Evolutionary conservation across 2,329 filamentous ascomycete genomes (phyloP), one percentile per base, ranked within the genome.

Genomic region (Chrysosporium keratinophilum): DNA sequence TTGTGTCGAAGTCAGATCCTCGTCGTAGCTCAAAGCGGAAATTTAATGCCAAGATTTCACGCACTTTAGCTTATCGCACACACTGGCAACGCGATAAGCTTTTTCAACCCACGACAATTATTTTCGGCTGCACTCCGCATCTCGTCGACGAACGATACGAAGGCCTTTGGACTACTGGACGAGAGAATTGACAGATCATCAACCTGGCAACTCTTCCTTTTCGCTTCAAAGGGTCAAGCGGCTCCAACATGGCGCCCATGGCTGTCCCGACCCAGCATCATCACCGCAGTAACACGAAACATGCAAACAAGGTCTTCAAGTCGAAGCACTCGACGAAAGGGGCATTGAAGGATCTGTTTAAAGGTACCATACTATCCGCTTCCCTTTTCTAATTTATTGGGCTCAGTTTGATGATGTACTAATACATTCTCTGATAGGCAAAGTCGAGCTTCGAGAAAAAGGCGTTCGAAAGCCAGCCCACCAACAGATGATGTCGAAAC

Each of bases 401-500:
- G 3, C 7, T 7, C 23, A n/a, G n/a, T 41, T 42, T 46, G 4
- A 28, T 20, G 4, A 31, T 31, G 20, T 40, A 7, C 9, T 42
- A 23, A 63, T 28, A 28, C 7, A 6, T 62, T 53, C 60, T 41
- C 62, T 42, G 55, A 55, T 58, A 93, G 88, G 90, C 67, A 93
- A 93, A 70, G 79, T 91, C 48, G 84, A 83, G 62, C 66, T 77
- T 53, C 74, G 81, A 64, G 87, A 95, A 66, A 81, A 78, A 63
- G 84, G 84, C 57, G 76, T 77, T 63, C 83, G 91, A 65, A 94
- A 88, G 71, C 95, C 91, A 14, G 88, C 88, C 53, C 88, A 95
- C 69, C 93, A 98, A 69, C 88, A 95, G 74, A 82, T 96, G 73
- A 91, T 96, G 87, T 95, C 89, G 56, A 98, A 97, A 73, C 80